Percentiles rank a stretch among this genome's conserved stretches.
phyloP scores from a whole-genome alignment of 441 rosid species.

The Gossypium laxum region DNA sequence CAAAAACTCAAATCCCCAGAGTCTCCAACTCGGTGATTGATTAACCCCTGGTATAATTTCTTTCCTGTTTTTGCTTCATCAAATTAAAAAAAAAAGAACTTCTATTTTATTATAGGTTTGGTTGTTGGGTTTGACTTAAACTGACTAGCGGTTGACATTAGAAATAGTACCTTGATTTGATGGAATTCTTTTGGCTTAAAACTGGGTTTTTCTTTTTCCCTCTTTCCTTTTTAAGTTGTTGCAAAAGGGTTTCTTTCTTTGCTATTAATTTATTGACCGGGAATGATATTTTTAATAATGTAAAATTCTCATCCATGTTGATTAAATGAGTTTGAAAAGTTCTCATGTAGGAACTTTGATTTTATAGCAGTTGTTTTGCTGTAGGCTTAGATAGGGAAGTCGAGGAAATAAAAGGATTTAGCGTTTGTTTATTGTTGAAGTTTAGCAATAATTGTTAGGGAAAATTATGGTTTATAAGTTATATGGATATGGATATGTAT shows the following conservation, averaged over 20 bases:
- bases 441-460: background rate
- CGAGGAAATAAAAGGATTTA: background rate
- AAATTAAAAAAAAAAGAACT: background rate
- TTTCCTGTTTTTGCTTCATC: background rate
- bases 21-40: background rate
- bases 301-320: background rate
- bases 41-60: background rate
- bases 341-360: background rate
- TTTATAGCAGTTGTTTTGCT: background rate
- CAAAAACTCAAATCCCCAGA: background rate
- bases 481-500: background rate
- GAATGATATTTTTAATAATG: background rate
- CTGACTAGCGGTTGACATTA: background rate
- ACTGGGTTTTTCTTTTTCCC: background rate
- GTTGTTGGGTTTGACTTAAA: background rate
- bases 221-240: background rate
- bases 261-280: background rate
- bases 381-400: background rate
- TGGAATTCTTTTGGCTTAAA: background rate
- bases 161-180: constrained; percentile 6
- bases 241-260: background rate
- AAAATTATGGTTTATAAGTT: background rate
- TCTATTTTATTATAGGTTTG: background rate
- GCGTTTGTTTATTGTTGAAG: background rate
- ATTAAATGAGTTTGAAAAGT: background rate